Evolutionary conservation across 1,284 basidiomycete species (phyloP).

Genomic region (Porogramme epimiltina): DNA sequence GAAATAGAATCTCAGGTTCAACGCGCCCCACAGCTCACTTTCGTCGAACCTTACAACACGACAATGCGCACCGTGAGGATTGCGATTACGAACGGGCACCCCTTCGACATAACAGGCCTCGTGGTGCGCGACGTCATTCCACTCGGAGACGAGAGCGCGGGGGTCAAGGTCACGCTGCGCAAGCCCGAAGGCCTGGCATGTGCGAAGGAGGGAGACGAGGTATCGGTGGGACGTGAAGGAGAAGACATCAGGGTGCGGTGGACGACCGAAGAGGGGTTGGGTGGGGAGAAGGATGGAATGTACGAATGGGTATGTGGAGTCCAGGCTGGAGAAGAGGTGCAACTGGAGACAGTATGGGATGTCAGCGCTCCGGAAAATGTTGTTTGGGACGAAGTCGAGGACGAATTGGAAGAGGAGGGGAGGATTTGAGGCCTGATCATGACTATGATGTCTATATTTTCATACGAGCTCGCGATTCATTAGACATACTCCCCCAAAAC

Average conservation of each 20-base stretch:
- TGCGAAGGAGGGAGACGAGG: constrained; percentile 42
- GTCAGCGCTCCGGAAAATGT: neutral
- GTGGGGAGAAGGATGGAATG: constrained; percentile 30
- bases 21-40: constrained; percentile 34
- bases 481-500: too few species aligned
- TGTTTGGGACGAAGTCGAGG: constrained; percentile 5
- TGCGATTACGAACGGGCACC: constrained; percentile 50
- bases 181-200: constrained; percentile 49
- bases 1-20: too few species aligned
- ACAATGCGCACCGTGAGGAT: constrained; percentile 47
- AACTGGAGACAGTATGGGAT: constrained; percentile 36
- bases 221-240: constrained; percentile 24
- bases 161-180: constrained; percentile 46
- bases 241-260: constrained; percentile 23
- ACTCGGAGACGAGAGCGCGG: constrained; percentile 41
- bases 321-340: constrained; percentile 34
- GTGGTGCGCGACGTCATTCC: constrained; percentile 51
- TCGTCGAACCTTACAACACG: constrained; percentile 43
- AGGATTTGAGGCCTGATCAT: too few species aligned
- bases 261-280: constrained; percentile 21
- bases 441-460: too few species aligned
- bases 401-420: too few species aligned
- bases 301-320: constrained; percentile 31
- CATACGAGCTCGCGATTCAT: too few species aligned
- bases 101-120: constrained; percentile 43